Evolutionary conservation across 2,329 filamentous ascomycete genomes (phyloP).

Genomic region (Helotiales sp.): DNA sequence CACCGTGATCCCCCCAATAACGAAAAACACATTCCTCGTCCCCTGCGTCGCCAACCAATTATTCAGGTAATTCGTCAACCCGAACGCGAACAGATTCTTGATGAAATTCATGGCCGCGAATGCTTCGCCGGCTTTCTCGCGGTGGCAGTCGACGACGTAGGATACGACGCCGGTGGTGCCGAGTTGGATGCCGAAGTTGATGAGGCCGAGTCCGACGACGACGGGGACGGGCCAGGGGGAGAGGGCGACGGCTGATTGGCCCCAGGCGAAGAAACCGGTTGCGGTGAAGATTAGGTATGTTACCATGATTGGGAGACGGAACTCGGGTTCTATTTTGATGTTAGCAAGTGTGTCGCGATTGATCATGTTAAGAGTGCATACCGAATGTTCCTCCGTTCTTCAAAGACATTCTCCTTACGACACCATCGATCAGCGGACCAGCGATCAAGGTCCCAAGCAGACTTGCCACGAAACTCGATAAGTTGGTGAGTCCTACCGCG

Average conservation of each 20-base stretch:
- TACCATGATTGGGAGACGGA: slow-evolving; percentile 35
- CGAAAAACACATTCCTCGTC: slow-evolving; percentile 23
- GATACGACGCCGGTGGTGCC: slow-evolving; percentile 40
- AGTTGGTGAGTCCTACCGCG: slow-evolving; percentile 48
- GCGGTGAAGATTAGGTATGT: slow-evolving; percentile 33
- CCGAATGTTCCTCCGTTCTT: slow-evolving; percentile 27
- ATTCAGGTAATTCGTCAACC: slow-evolving; percentile 26
- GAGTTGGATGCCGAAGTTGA: slow-evolving; percentile 39
- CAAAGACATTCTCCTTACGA: slow-evolving; percentile 31
- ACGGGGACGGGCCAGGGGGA: slow-evolving; percentile 37
- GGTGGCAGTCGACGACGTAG: slow-evolving; percentile 43
- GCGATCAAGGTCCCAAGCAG: slow-evolving; percentile 48
- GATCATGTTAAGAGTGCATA: neutral
- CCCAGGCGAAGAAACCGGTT: slow-evolving; percentile 42
- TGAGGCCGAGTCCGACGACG: slow-evolving; percentile 36
- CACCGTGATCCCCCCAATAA: slow-evolving; percentile 15
- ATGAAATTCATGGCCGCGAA: slow-evolving; percentile 43
- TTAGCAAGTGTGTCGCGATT: neutral
- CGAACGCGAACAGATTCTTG: slow-evolving; percentile 40
- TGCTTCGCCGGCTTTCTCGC: slow-evolving; percentile 40
- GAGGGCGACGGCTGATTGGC: slow-evolving; percentile 32
- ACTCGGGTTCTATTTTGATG: slow-evolving; percentile 39
- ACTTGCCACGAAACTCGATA: slow-evolving; percentile 49
- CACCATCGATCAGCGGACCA: slow-evolving; percentile 43
- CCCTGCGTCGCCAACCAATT: slow-evolving; percentile 31